These are phyloP conservation scores for Fusarium verticillioides DNA, from an alignment of 2,329 filamentous ascomycete species.

Conservation along the genomic window DNA sequence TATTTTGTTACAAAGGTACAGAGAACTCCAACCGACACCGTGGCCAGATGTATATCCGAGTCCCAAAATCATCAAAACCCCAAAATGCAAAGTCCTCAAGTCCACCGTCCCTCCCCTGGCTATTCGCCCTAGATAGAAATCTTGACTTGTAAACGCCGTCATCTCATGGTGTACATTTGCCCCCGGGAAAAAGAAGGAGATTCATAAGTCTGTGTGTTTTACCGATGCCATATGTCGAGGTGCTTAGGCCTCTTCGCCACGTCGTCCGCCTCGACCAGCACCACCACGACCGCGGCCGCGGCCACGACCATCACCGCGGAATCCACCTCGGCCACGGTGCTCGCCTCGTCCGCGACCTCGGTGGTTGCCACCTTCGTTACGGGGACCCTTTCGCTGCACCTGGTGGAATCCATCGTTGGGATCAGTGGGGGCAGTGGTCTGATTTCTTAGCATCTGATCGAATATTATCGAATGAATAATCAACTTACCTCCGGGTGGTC, in stretches of 20 bases:
- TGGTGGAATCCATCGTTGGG: slow-evolving; percentile 77
- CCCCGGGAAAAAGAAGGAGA: slow-evolving; percentile 47
- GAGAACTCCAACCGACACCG: slow-evolving; percentile 44
- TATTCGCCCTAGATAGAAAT: slow-evolving; percentile 41
- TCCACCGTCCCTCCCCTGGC: slow-evolving; percentile 41
- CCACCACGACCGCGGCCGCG: slow-evolving; percentile 55
- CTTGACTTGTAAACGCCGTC: slow-evolving; percentile 52
- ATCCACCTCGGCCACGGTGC: slow-evolving; percentile 63
- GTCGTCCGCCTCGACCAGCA: slow-evolving; percentile 51
- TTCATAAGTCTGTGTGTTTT: slow-evolving; percentile 42
- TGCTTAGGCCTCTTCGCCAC: slow-evolving; percentile 54
- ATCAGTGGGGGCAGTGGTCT: slow-evolving; percentile 54
- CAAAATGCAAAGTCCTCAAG: slow-evolving; percentile 47
- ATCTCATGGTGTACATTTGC: slow-evolving; percentile 55
- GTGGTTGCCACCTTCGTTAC: slow-evolving; percentile 59
- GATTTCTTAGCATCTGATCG: slow-evolving; percentile 14
- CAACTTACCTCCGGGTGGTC: slow-evolving; percentile 71
- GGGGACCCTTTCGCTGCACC: slow-evolving; percentile 71
- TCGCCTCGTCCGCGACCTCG: slow-evolving; percentile 61
- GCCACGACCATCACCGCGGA: slow-evolving; percentile 60
- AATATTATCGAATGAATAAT: not conserved
- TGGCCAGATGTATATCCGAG: slow-evolving; percentile 43
- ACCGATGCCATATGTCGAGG: slow-evolving; percentile 41
- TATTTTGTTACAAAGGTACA: slow-evolving; percentile 45
- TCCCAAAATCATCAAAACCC: slow-evolving; percentile 47